Base-by-base conservation (phyloP, 1,284 basidiomycete genomes). In the Ustilago lituana region DNA sequence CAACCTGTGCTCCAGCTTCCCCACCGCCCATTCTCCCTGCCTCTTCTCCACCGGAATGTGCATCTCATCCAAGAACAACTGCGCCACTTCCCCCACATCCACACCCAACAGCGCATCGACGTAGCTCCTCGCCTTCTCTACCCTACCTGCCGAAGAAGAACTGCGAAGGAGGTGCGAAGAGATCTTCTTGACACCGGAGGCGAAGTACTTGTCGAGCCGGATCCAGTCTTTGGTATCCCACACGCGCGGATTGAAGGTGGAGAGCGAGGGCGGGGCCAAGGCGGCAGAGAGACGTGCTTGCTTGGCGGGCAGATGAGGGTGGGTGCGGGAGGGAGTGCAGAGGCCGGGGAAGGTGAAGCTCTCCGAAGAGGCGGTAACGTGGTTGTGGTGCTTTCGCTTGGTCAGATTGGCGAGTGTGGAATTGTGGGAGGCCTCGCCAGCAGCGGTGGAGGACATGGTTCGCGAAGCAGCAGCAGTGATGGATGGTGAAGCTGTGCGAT, bases 181-280 rank as follows among this genome's bases (percentile, higher is more conserved):
- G 40, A 61, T 57, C n/a, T 29, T 19, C 27, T 56, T 54, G 27
- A 71, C 39, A 12, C 50, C 54, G 5, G 26, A 40, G 2, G 58
- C 45, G n/a, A 66, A 66, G 52, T 66, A 71, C 44, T 56, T 62
- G 55, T 71, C 68, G 5, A 71, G 62, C 3, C 68, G 50, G 1
- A 32, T 19, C 68, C 68, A 71, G 49, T 71, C 68, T 2, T 19
- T 8, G 1, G 58, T 46, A 5, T 58, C 51, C 68, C 68, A 71
- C 1, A 47, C 19, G 33, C 55, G 52, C 27, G 60, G 22, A 38
- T 52, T 19, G 40, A 70, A 44, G n/a, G 44, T 24, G 31, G 15
- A 12, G 19, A 24, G 19, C 5, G 47, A 22, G 5, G 56, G 56
- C 4, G 59, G 43, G 26, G 44, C 19, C 3, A 58, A 47, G 2